Evolutionary conservation across 345 rosid species (phyloP).

Genomic region (Heritiera fomes): DNA sequence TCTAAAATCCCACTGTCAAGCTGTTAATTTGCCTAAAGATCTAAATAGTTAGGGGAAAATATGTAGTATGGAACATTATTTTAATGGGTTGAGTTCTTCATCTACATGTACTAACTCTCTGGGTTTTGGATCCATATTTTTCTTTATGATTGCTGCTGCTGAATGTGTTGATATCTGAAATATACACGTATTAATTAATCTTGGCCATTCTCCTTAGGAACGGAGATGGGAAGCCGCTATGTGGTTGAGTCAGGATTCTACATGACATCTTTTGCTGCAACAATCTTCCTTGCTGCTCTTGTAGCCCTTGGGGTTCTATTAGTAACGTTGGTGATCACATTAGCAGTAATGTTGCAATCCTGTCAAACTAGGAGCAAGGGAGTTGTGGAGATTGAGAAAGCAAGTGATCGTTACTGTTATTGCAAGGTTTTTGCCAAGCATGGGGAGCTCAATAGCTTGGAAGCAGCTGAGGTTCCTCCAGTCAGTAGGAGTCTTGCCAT

Average conservation of each 20-base stretch:
- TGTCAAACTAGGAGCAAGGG: constrained; percentile 55
- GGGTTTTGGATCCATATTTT: neutral
- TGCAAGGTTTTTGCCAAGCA: constrained; percentile 56
- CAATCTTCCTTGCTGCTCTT: constrained; percentile 63
- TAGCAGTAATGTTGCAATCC: constrained; percentile 71
- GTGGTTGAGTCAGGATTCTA: constrained; percentile 67
- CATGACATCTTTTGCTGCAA: constrained; percentile 75
- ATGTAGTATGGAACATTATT: neutral
- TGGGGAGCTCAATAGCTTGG: constrained; percentile 59
- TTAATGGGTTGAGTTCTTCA: neutral
- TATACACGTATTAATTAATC: neutral
- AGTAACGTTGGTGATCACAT: constrained; percentile 56
- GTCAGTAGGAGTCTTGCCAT: constrained; percentile 50
- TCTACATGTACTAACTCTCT: neutral
- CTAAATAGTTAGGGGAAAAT: neutral
- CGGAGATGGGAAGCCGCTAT: constrained; percentile 59
- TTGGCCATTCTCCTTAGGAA: constrained; percentile 11
- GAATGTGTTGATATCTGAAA: neutral
- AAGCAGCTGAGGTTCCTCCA: constrained; percentile 48
- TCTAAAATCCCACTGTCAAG: neutral
- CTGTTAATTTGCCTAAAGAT: neutral
- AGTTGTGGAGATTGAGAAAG: constrained; percentile 40
- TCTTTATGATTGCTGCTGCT: neutral
- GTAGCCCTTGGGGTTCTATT: constrained; percentile 56
- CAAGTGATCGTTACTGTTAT: constrained; percentile 40